Conservation (phyloP, 768 basidiomycete species). For the Cyathus striatus region DNA sequence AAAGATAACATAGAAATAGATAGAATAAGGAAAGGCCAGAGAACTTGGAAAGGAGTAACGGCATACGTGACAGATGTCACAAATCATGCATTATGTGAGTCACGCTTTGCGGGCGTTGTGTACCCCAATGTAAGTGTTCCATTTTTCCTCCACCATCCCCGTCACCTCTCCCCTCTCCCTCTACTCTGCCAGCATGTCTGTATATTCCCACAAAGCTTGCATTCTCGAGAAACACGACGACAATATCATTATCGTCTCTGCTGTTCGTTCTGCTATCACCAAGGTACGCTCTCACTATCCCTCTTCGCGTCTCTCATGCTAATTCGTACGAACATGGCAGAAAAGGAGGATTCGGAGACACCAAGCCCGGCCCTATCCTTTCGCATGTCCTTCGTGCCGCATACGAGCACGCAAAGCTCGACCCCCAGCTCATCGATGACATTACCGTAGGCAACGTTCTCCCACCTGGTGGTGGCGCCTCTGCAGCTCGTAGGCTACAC, state of each 20-base stretch:
- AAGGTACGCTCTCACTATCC: constrained; percentile 50
- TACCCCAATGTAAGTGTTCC: no score
- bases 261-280: constrained; percentile 87
- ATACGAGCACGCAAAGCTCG: constrained; percentile 62
- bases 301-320: constrained; percentile 4
- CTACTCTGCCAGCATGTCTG: no score
- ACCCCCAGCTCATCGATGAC: constrained; percentile 82
- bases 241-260: constrained; percentile 88
- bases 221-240: constrained; percentile 70
- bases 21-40: no score
- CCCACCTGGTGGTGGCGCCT: constrained; percentile 80
- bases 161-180: constrained; percentile 27
- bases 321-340: constrained; percentile 42
- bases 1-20: no score
- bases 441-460: constrained; percentile 86
- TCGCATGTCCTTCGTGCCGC: constrained; percentile 71
- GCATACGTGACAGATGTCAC: no score
- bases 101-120: no score
- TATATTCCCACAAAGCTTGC: constrained; percentile 53
- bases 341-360: constrained; percentile 92
- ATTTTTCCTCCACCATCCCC: constrained; percentile 9
- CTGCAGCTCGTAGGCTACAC: constrained; percentile 76
- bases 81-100: no score
- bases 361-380: constrained; percentile 76
- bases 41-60: no score